Conservation (phyloP, 352 stramenopile genomes). For the Pythium folliculosum region DNA sequence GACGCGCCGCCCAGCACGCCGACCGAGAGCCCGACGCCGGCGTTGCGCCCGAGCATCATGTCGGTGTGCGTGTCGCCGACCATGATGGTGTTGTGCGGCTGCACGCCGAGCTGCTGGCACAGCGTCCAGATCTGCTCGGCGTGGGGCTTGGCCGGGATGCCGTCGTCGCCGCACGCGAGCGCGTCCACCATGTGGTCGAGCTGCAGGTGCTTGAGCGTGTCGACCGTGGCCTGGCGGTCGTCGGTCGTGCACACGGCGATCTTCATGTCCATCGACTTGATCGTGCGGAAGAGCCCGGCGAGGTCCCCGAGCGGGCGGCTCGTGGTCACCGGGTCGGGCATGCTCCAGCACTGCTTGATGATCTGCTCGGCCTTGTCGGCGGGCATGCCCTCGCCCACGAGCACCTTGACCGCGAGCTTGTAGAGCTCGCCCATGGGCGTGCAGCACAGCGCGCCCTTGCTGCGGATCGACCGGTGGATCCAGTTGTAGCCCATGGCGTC, state of each 20-base stretch:
- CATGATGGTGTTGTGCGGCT: conserved; percentile 89
- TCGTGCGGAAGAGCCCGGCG: conserved; percentile 74
- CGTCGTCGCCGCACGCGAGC: conserved; percentile 81
- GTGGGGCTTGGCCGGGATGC: conserved; percentile 76
- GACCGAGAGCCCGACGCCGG: conserved; percentile 73
- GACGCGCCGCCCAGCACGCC: conserved; percentile 80
- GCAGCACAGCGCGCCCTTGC: conserved; percentile 80
- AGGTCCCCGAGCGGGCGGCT: conserved; percentile 76
- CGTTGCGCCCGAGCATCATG: conserved; percentile 80
- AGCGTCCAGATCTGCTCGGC: conserved; percentile 87
- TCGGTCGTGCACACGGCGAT: conserved; percentile 89
- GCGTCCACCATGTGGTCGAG: conserved; percentile 78
- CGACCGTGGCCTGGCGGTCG: conserved; percentile 74
- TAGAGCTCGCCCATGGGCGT: conserved; percentile 87
- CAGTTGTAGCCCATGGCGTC: conserved; percentile 88
- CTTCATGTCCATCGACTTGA: conserved; percentile 87
- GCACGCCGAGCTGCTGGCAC: conserved; percentile 72
- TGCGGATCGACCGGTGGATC: conserved; percentile 79
- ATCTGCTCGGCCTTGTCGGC: conserved; percentile 57
- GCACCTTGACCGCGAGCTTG: conserved; percentile 74
- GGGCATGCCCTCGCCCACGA: conserved; percentile 73
- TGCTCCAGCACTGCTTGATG: conserved; percentile 81
- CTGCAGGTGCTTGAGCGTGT: conserved; percentile 75
- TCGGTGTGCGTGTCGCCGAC: conserved; percentile 87
- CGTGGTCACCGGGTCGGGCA: conserved; percentile 77